Conservation (phyloP, 192 early-diverging fungal species). For the Coemansia interrupta region DNA sequence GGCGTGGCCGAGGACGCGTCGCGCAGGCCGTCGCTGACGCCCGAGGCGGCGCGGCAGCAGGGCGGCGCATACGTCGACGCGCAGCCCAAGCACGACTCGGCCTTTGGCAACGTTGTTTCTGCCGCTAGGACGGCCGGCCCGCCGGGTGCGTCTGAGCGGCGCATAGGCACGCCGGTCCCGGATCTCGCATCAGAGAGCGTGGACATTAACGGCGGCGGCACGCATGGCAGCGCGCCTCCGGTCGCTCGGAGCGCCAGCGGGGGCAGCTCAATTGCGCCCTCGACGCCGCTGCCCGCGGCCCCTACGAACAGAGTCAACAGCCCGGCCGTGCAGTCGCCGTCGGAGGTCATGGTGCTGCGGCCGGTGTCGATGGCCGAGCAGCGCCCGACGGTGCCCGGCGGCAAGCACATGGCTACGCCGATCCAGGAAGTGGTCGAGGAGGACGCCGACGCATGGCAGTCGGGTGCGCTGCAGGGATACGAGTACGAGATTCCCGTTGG, state of each 20-base stretch:
- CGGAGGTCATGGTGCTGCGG: constrained; percentile 39
- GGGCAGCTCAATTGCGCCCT: constrained; percentile 3
- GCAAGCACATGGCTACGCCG: constrained; percentile 1
- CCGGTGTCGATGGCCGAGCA: constrained; percentile 28
- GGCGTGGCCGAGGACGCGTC: constrained; percentile 27
- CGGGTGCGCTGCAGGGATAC: constrained; percentile 21
- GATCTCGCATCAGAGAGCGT: neutral
- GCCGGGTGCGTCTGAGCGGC: neutral
- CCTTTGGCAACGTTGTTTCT: constrained; percentile 1
- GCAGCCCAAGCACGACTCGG: constrained; percentile 14
- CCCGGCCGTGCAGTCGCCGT: constrained; percentile 16
- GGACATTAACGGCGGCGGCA: neutral
- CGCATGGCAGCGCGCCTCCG: neutral
- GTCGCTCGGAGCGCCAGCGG: neutral
- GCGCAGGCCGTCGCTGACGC: constrained; percentile 32
- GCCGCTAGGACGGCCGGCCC: neutral
- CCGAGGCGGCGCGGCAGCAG: neutral
- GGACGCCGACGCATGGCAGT: constrained; percentile 16
- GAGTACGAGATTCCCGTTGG: constrained; percentile 24
- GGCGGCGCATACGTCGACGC: neutral
- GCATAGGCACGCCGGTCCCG: neutral
- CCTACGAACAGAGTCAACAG: constrained; percentile 1
- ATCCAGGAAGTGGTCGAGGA: constrained; percentile 12
- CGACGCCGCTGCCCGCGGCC: constrained; percentile 2
- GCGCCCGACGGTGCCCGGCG: neutral